A percentile compares a stretch with the other conserved stretches of the same genome.
Conservation (phyloP, 108 stramenopile genomes). For the Mediolabrus comicus region DNA sequence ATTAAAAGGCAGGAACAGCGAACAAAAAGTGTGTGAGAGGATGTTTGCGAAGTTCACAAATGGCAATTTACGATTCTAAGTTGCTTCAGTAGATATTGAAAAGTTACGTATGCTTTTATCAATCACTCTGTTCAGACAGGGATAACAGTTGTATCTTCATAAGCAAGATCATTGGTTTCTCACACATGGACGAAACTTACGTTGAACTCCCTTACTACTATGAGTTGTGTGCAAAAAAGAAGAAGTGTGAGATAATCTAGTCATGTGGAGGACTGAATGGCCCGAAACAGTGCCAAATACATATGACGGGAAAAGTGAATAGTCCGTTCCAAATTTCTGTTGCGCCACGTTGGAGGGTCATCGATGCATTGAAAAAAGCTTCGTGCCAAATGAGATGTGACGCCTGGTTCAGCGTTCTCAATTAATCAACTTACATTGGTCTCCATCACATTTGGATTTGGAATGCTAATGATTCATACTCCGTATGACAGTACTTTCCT, state of each 20-base stretch:
- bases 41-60: neutral
- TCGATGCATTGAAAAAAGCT: slow-evolving; percentile 20
- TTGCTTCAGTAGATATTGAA: slow-evolving; percentile 26
- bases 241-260: neutral
- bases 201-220: too few relatives aligned
- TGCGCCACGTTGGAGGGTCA: slow-evolving; percentile 48
- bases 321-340: slow-evolving; percentile 34
- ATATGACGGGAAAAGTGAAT: slow-evolving; percentile 46
- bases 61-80: neutral
- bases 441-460: neutral
- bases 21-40: neutral
- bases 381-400: slow-evolving; percentile 51
- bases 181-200: neutral
- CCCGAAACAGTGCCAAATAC: slow-evolving; percentile 26
- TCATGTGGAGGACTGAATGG: slow-evolving; percentile 38
- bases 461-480: neutral
- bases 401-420: neutral
- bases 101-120: slow-evolving; percentile 35
- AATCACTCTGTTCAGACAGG: slow-evolving; percentile 39
- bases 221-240: neutral
- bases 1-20: neutral
- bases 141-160: slow-evolving; percentile 36
- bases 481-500: slow-evolving; percentile 32
- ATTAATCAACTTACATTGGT: neutral
- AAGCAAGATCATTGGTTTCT: neutral